Conservation (phyloP, 2,329 filamentous ascomycete species). For the Zymoseptoria crescenta region DNA sequence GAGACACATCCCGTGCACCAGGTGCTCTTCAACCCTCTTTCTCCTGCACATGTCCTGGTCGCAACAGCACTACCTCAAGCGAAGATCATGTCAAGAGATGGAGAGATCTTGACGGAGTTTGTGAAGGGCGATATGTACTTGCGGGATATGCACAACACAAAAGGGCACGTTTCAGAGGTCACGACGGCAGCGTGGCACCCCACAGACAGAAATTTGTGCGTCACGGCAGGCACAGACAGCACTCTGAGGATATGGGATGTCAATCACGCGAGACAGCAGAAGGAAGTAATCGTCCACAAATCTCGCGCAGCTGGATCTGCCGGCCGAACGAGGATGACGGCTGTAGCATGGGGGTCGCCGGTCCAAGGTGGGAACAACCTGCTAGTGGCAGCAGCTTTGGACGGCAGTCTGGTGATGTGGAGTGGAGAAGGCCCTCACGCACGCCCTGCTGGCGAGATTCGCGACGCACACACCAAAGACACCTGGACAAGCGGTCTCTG, state of each 20-base stretch:
- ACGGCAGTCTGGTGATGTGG: conserved; percentile 90
- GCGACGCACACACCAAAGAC: conserved; percentile 69
- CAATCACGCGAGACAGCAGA: conserved; percentile 81
- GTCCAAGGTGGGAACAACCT: conserved; percentile 70
- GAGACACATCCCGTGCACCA: conserved; percentile 87
- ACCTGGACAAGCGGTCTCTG: conserved; percentile 92
- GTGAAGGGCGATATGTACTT: conserved; percentile 98
- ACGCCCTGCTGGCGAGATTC: conserved; percentile 73
- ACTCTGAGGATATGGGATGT: conserved; percentile 96
- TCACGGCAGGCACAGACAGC: conserved; percentile 90
- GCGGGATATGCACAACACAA: conserved; percentile 94
- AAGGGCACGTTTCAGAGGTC: conserved; percentile 89
- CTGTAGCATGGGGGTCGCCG: conserved; percentile 75
- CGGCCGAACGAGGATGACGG: conserved; percentile 87
- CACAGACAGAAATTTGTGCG: conserved; percentile 71
- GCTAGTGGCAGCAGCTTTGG: conserved; percentile 73
- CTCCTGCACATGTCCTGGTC: conserved; percentile 74
- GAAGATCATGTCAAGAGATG: conserved; percentile 81
- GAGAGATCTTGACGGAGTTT: conserved; percentile 77
- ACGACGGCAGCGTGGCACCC: conserved; percentile 89
- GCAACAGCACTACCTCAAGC: conserved; percentile 84
- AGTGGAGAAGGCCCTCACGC: conserved; percentile 78
- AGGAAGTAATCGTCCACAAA: conserved; percentile 92
- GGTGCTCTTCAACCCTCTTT: conserved; percentile 75
- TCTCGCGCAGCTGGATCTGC: conserved; percentile 81